Percentiles rank a stretch among this genome's conserved stretches.
Conservation (phyloP, 2,329 filamentous ascomycete genomes). For the Verticillium albo-atrum region DNA sequence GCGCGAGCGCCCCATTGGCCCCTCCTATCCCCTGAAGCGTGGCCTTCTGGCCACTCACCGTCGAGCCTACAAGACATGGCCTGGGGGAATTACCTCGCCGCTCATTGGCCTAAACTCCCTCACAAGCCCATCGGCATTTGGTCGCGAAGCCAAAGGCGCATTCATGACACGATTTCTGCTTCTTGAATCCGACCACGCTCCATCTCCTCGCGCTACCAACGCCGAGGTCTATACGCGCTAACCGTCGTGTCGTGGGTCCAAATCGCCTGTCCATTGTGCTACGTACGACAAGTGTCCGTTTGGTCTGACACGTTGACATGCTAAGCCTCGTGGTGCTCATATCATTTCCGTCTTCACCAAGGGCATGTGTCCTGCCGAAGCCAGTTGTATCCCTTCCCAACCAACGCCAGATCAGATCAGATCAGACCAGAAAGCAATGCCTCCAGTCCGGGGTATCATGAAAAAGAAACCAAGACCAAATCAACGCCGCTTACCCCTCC, state of each 20-base stretch:
- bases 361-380: too few relatives aligned
- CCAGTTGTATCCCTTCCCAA: too few relatives aligned
- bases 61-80: background rate
- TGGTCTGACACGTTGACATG: too few relatives aligned
- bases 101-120: constrained; percentile 7
- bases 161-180: background rate
- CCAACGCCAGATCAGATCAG: background rate
- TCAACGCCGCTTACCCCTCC: background rate
- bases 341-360: too few relatives aligned
- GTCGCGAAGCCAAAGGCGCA: background rate
- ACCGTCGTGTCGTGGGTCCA: too few relatives aligned
- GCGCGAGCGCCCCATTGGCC: background rate
- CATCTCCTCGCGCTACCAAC: background rate
- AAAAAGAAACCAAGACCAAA: background rate
- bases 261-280: too few relatives aligned
- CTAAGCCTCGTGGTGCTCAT: too few relatives aligned
- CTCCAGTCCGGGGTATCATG: background rate
- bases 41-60: constrained; percentile 1
- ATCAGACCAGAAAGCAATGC: background rate
- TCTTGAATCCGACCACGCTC: background rate
- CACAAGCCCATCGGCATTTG: background rate
- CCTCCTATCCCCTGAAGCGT: background rate
- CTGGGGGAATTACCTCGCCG: constrained; percentile 8
- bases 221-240: too few relatives aligned
- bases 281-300: too few relatives aligned